These are phyloP conservation scores for Aureobasidium sp. DNA, from an alignment of 2,329 filamentous ascomycete species.

Conservation along the genomic window DNA sequence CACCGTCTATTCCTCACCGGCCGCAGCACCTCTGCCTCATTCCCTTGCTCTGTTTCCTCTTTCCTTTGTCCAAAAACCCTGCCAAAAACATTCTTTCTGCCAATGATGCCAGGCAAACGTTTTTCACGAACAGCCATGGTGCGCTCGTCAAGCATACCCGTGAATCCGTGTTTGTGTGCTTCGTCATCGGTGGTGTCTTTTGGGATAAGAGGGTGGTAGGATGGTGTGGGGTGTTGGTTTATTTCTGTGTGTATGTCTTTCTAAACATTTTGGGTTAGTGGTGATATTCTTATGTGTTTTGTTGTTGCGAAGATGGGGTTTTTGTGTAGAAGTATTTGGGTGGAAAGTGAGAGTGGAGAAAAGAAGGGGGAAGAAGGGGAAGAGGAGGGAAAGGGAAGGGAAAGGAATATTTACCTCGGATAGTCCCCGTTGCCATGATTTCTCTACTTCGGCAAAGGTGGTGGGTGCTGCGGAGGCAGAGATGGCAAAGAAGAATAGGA, in stretches of 20 bases:
- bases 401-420: slow-evolving; percentile 6
- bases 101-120: not conserved
- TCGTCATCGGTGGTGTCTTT: not conserved
- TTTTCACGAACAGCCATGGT: slow-evolving; percentile 1
- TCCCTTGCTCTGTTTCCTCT: not conserved
- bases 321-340: no score
- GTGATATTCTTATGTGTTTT: not conserved
- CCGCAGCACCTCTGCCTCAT: not conserved
- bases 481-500: not conserved
- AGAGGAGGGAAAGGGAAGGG: not conserved
- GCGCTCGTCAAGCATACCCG: not conserved
- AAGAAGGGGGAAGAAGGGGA: no score
- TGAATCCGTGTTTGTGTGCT: not conserved
- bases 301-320: not conserved
- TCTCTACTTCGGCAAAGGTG: slow-evolving; percentile 2
- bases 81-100: not conserved
- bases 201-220: not conserved
- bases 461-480: not conserved
- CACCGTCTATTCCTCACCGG: slow-evolving; percentile 1
- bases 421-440: slow-evolving; percentile 10
- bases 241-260: not conserved
- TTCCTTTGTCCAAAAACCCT: not conserved
- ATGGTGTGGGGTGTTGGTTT: not conserved
- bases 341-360: slow-evolving; percentile 12
- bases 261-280: not conserved